Evolutionary conservation across 2,329 filamentous ascomycete genomes (phyloP), one percentile per base, ranked within the genome.

Genomic region (Cercospora janseana): DNA sequence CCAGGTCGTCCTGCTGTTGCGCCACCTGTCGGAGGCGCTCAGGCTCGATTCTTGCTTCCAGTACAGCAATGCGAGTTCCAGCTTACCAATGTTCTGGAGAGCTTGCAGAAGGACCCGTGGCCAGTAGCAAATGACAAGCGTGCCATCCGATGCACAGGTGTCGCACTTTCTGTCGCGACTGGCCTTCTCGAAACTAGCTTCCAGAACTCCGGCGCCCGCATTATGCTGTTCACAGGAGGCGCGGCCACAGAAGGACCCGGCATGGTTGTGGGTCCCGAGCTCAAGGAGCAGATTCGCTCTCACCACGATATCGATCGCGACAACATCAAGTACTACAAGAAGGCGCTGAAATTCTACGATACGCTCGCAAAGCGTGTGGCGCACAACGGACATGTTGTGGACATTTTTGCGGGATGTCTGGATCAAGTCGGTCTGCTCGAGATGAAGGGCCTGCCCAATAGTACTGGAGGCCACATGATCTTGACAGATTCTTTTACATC

Each of bases 301-400:
- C 93, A 98, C 73, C 93, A 98, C 72, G 93, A 98, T 65, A 98
- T 98, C 70, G 93, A 98, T 69, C 84, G 91, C 51, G 93, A 98
- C 71, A 96, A 96, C 69, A 95, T 95, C 75, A 98, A 98, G 72
- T 96, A 97, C 74, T 97, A 95, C 75, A 98, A 98, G 79, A 98
- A 98, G 75, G 93, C 93, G 16, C 73, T 96, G 43, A 98, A 97
- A 84, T 97, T 96, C 71, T 98, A 97, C 69, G 93, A 98, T 56
- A 87, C 82, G 57, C 80, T 98, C 34, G 91, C 93, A 4, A 97
- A 97, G 74, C 83, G 93, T 53, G 89, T 90, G 15, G 88, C 93
- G 10, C 91, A 97, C 70, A 98, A 98, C 63, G 92, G 93, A 16
- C 93, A 98, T 66, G 88, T 96, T 58, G 88, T 98, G 61, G 93